Evolutionary conservation across 1,139 yeast species (phyloP), one percentile per base, ranked within the genome.

Genomic region (Taiozyma sp.): DNA sequence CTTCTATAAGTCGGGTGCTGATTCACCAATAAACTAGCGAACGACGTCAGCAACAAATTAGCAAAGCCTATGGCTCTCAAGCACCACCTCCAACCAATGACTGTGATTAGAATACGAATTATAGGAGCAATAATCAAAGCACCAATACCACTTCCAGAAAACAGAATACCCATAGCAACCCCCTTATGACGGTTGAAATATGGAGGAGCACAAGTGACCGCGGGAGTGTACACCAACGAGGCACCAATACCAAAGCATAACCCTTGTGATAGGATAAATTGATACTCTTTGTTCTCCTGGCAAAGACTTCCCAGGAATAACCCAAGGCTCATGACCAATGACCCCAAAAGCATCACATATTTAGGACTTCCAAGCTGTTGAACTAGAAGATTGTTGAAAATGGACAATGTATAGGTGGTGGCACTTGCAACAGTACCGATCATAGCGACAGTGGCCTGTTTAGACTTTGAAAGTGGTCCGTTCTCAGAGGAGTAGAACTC

Each of bases 71-170:
- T 62, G 9, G 59, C 58, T 41, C 77, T 56, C 45, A 73, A 54
- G n/a, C 73, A 61, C 75, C 76, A 72, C 49, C 62, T 55, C 74
- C 75, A 73, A 1, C 74, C 75, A 10, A 72, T 53, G 2, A 53
- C 35, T 4, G 65, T 54, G 42, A 73, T 59, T 30, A 73, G 60
- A 21, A 52, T 60, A 34, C 72, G 57, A 1, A 71, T 61, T 6
- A 72, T 50, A 7, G 72, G 68, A 1, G 76, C 76, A 58, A 72
- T 56, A 0, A 65, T 67, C 43, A 74, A 61, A 3, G 74, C 77
- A 5, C 78, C 78, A 44, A 73, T 58, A 6, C 77, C 77, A 0
- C 76, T 68, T 2, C 78, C 78, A 11, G 74, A 61, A 51, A 73
- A 72, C 6, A 73, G 57, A 16, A 71, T 49, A 1, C 77, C 77